Evolutionary conservation across 257 asterid species (phyloP), one percentile per base, ranked within the genome.

Genomic region (Penstemon davidsonii): DNA sequence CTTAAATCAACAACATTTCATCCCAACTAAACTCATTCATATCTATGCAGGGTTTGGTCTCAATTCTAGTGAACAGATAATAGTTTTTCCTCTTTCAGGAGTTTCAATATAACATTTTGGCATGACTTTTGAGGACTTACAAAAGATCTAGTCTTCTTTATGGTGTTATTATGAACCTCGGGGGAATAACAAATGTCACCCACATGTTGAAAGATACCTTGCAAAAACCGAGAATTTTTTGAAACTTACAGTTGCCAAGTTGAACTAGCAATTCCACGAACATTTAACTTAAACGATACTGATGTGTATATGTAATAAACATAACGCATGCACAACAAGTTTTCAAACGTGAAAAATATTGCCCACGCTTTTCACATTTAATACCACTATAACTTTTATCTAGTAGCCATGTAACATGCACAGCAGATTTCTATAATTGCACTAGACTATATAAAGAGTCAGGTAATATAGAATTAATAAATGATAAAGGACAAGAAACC

Each of bases 331-430:
- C 10, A 15, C 11, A 49, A 11, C 7, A 9, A 57, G 68, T 59
- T 69, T 25, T 15, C 40, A 4, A 53, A 46, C 15, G 55, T 50
- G 55, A 52, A 72, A 41, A 15, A 7, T 10, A 50, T 45, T 8
- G 7, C 36, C 3, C 43, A 36, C 40, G 18, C 62, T 6, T 37
- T 6, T 45, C 60, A 33, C 6, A 10, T 41, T 15, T 51, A 40
- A 15, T 39, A 43, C 44, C 36, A 41, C 18, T n/a, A 6, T 4
- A 70, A 55, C 69, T 67, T 66, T 42, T 50, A 41, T 47, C 55
- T 18, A 44, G 4, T 3, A 56, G 72, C 75, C 69, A 62, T 43
- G 68, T 37, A 54, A 64, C 69, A 58, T 54, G 3, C 44, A 45
- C 15, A 69, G 18, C 41, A 69, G 67, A 52, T 54, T 43, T 42